phyloP scores from a whole-genome alignment of 228 moss, liverwort and hornwort genomes.

The Sphagnum fallax region DNA sequence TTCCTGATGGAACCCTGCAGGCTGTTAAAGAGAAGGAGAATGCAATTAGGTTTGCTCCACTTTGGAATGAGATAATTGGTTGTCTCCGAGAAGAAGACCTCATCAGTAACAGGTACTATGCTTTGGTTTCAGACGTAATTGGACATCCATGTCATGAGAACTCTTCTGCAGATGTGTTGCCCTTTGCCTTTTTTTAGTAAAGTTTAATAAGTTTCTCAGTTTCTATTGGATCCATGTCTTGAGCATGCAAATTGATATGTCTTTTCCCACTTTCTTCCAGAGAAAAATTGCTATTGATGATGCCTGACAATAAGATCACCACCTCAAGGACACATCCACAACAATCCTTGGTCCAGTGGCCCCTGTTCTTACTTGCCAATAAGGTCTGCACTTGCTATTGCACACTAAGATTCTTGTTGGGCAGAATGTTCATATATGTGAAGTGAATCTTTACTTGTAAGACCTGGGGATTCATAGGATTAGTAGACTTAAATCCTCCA shows the following conservation, averaged over 20 bases:
- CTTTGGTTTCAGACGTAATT: no score
- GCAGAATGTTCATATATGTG: no score
- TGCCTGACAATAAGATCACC: slow-evolving; percentile 38
- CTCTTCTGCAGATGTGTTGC: no score
- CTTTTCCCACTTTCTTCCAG: slow-evolving; percentile 13
- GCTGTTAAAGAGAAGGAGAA: slow-evolving; percentile 34
- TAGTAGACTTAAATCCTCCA: no score
- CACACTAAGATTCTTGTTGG: no score
- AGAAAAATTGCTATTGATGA: slow-evolving; percentile 44
- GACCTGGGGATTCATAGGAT: no score
- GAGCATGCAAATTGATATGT: not conserved
- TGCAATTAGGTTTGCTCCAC: slow-evolving; percentile 47
- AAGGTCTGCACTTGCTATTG: slow-evolving; percentile 23
- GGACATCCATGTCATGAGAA: no score
- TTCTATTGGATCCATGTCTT: no score
- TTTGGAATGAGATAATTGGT: slow-evolving; percentile 46
- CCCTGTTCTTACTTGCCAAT: slow-evolving; percentile 58
- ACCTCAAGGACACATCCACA: slow-evolving; percentile 25
- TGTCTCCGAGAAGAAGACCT: slow-evolving; percentile 57
- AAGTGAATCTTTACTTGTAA: no score
- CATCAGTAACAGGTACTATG: slow-evolving; percentile 36
- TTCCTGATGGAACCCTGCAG: slow-evolving; percentile 2
- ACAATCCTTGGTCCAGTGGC: slow-evolving; percentile 52
- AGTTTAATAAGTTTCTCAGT: no score
- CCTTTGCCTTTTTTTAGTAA: no score